Base-by-base conservation (phyloP, 225 moss, liverwort and hornwort species). In the Polytrichum formosum region DNA sequence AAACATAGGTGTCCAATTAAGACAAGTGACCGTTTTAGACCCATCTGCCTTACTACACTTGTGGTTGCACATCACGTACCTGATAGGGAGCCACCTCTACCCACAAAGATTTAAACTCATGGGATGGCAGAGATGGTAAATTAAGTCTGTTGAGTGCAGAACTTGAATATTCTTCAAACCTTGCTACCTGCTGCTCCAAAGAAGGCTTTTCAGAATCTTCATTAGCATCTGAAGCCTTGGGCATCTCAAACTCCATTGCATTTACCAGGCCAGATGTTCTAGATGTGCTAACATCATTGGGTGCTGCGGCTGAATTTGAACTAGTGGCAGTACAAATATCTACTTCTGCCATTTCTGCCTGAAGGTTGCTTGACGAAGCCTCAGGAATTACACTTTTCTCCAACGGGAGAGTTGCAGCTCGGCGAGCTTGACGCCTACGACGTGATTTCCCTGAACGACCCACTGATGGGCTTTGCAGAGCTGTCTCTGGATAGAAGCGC, bases 391-490 rank as follows among this genome's bases (percentile, higher is more conserved):
- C 26, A 67, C 23, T 63, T 53, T 68, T 56, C 33, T 30, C 25
- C 17, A 68, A 56, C 19, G 72, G 78, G 6, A 78, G 67, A 76
- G 70, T 61, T 53, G 84, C 86, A 64, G 77, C 85, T 70, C 78
- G 80, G 71, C 83, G 81, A 59, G 89, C 79, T 74, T 89, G 86
- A 28, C 84, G 83, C 54, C 89, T 68, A 20, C 89, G 86, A 53
- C 80, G 81, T 28, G 89, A 83, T 73, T 89, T 89, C 1, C 86
- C 89, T 75, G 35, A 23, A 46, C 86, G 84, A 53, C 86, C 86
- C 63, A 89, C 81, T 35, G 86, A 86, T 58, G 86, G 83, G 62
- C 72, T 86, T 54, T 27, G 67, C n/a, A 10, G 64, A 60, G 86
- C 89, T 55, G 74, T 81, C 54, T 84, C 79, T 29, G 84, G 89